phyloP scores from a whole-genome alignment of 1,284 basidiomycete species.

The Fomitopsis pinicola region DNA sequence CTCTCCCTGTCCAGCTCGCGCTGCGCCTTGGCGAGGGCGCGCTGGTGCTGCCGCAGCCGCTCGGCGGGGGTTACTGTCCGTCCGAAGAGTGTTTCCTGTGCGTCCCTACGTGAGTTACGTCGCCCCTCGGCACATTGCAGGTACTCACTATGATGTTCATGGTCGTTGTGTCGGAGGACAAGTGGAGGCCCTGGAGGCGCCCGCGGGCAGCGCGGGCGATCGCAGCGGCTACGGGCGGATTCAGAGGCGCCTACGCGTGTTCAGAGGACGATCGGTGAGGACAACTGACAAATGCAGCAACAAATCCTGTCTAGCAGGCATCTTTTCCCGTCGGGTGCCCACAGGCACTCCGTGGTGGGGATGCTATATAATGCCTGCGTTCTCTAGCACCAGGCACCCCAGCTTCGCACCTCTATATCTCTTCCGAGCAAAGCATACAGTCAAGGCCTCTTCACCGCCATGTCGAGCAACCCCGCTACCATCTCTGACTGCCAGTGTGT shows the following conservation, averaged over 20 bases:
- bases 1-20: conserved; percentile 96
- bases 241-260: too few species aligned
- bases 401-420: too few species aligned
- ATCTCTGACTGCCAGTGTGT: conserved; percentile 53
- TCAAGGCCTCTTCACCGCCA: conserved; percentile 10
- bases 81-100: conserved; percentile 91
- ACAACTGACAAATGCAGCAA: too few species aligned
- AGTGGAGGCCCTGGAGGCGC: not conserved
- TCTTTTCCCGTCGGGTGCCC: too few species aligned
- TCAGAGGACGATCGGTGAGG: too few species aligned
- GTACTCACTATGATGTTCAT: conserved; percentile 13
- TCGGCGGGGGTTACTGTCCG: conserved; percentile 94
- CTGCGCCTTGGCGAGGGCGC: conserved; percentile 93
- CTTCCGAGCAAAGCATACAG: too few species aligned
- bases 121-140: not conserved
- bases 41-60: conserved; percentile 93
- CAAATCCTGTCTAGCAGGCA: too few species aligned
- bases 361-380: too few species aligned
- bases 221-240: not conserved
- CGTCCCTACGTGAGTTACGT: not conserved
- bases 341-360: too few species aligned
- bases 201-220: not conserved
- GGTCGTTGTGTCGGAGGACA: not conserved
- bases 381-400: too few species aligned
- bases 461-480: conserved; percentile 25